Conservation (phyloP, 768 basidiomycete genomes). For the Psilocybe tampanensis region DNA sequence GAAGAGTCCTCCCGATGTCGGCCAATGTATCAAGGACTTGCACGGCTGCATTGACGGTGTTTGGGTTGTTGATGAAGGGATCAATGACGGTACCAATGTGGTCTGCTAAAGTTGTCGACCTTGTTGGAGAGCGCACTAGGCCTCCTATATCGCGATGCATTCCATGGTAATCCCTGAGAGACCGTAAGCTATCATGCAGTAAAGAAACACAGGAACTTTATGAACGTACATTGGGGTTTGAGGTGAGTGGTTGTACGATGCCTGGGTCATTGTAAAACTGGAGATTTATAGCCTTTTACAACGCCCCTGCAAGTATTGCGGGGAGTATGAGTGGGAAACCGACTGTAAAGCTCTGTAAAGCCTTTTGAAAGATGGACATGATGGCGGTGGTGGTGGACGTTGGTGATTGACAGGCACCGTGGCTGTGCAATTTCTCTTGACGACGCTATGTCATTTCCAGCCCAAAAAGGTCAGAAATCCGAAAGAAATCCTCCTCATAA, state of each 20-base stretch:
- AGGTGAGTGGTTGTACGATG: too few relatives aligned
- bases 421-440: background rate
- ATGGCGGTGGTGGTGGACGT: background rate
- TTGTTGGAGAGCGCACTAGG: conserved; percentile 4
- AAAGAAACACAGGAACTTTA: background rate
- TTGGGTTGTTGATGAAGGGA: conserved; percentile 20
- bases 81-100: conserved; percentile 18
- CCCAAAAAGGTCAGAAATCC: too few relatives aligned
- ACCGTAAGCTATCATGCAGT: background rate
- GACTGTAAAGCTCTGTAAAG: background rate
- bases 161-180: conserved; percentile 12
- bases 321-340: background rate
- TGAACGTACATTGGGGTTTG: background rate
- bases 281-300: background rate
- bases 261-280: too few relatives aligned
- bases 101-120: conserved; percentile 5
- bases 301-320: background rate
- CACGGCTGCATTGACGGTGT: conserved; percentile 28
- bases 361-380: background rate
- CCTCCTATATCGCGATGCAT: conserved; percentile 11
- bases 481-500: too few relatives aligned
- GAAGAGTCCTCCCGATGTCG: conserved; percentile 37
- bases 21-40: conserved; percentile 33
- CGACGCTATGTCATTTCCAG: background rate
- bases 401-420: background rate